phyloP scores from a whole-genome alignment of 2,329 filamentous ascomycete species.

The Cordyceps cateniannulata region DNA sequence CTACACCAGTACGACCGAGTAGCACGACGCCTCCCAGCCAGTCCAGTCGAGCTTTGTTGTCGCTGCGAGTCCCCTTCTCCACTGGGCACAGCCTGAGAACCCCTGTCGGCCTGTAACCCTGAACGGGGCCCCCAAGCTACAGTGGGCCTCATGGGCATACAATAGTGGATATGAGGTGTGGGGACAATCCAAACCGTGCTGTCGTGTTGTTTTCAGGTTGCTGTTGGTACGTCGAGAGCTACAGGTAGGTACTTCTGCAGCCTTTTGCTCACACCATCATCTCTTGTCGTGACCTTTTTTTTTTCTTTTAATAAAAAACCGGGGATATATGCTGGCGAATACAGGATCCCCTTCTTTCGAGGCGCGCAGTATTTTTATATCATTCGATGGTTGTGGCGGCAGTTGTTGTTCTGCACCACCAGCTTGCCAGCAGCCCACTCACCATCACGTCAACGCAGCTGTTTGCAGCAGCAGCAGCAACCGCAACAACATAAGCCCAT shows the following conservation, averaged over 20 bases:
- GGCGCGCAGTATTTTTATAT: not conserved
- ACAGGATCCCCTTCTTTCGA: not conserved
- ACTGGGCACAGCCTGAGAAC: not conserved
- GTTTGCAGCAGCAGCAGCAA: not conserved
- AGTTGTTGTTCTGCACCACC: too few species aligned
- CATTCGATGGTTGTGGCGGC: too few species aligned
- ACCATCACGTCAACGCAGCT: not conserved
- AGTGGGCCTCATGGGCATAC: not conserved
- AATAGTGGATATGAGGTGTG: not conserved
- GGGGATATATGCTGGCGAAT: too few species aligned
- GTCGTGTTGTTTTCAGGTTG: not conserved
- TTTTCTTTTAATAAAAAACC: not conserved
- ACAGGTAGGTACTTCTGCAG: not conserved
- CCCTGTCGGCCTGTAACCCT: conserved; percentile 1
- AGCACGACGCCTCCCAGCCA: not conserved
- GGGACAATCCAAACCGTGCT: not conserved
- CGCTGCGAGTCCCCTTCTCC: not conserved
- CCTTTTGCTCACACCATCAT: not conserved
- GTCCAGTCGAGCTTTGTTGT: not conserved
- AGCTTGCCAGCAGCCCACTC: too few species aligned
- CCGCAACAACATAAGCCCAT: not conserved
- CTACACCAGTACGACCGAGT: too few species aligned
- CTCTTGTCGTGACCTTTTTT: not conserved
- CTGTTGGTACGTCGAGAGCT: not conserved
- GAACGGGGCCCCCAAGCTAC: not conserved